Conservation (phyloP, 2,329 filamentous ascomycete species). For the Colletotrichum shisoi region DNA sequence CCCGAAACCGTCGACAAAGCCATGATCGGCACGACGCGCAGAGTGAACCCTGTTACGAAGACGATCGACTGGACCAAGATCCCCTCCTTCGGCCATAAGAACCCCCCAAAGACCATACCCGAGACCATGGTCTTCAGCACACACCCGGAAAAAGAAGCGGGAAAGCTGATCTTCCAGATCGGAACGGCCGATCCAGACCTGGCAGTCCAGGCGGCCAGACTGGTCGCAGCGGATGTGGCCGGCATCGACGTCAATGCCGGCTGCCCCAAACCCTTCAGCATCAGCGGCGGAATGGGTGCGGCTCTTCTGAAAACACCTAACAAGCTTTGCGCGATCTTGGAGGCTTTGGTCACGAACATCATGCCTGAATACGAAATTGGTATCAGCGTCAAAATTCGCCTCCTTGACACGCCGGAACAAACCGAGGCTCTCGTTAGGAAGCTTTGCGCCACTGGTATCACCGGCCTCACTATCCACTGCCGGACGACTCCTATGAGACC, state of each 20-base stretch:
- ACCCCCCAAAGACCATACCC: slow-evolving; percentile 60
- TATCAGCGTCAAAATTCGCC: slow-evolving; percentile 95
- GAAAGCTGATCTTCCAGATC: slow-evolving; percentile 86
- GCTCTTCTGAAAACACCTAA: slow-evolving; percentile 87
- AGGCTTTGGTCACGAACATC: slow-evolving; percentile 81
- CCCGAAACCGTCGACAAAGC: slow-evolving; percentile 94
- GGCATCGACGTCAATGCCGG: slow-evolving; percentile 98
- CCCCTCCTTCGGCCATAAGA: slow-evolving; percentile 73
- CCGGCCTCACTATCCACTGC: slow-evolving; percentile 90
- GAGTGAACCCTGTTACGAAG: slow-evolving; percentile 75
- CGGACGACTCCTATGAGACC: slow-evolving; percentile 96
- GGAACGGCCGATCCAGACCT: slow-evolving; percentile 84
- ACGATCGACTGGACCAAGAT: slow-evolving; percentile 86
- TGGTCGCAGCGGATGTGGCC: slow-evolving; percentile 86
- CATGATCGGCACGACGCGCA: slow-evolving; percentile 85
- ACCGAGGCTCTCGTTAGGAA: slow-evolving; percentile 80
- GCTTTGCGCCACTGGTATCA: slow-evolving; percentile 88
- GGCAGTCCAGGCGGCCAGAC: slow-evolving; percentile 82
- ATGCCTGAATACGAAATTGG: slow-evolving; percentile 82
- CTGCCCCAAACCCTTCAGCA: slow-evolving; percentile 98
- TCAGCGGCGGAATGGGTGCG: slow-evolving; percentile 92
- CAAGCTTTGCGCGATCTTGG: slow-evolving; percentile 80
- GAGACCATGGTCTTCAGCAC: slow-evolving; percentile 84
- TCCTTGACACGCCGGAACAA: slow-evolving; percentile 77
- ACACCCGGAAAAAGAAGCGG: slow-evolving; percentile 77